phyloP scores from a whole-genome alignment of 768 basidiomycete species.

The Suillus paluster region DNA sequence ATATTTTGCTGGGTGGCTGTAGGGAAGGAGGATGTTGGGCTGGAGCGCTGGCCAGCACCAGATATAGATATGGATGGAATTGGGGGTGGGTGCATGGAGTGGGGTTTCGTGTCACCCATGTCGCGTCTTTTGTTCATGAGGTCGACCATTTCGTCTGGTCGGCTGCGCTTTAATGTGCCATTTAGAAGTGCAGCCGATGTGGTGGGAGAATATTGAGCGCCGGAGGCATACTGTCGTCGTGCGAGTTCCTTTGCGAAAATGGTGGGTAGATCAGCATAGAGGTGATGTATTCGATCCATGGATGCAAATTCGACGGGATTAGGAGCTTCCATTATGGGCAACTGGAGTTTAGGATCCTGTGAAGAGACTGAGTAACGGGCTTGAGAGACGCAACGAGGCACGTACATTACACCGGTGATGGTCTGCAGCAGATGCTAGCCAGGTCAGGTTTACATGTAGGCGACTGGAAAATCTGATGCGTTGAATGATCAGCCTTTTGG shows the following conservation, averaged over 20 bases:
- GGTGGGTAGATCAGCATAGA: conserved; percentile 63
- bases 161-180: conserved; percentile 61
- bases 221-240: conserved; percentile 41
- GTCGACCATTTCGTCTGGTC: conserved; percentile 55
- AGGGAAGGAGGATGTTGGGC: conserved; percentile 26
- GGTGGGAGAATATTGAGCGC: conserved; percentile 23
- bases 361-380: conserved; percentile 9
- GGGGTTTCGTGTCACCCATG: conserved; percentile 62
- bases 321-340: conserved; percentile 63
- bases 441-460: conserved; percentile 72
- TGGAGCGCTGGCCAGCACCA: conserved; percentile 19
- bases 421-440: conserved; percentile 73
- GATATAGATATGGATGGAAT: conserved; percentile 34
- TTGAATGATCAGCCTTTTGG: conserved; percentile 23
- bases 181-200: conserved; percentile 24
- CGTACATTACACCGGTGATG: conserved; percentile 52
- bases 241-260: conserved; percentile 68
- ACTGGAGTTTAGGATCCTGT: conserved; percentile 42
- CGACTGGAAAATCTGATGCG: conserved; percentile 57
- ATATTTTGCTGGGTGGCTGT: conserved; percentile 24
- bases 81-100: conserved; percentile 48
- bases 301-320: conserved; percentile 54
- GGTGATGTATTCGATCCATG: conserved; percentile 63
- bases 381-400: conserved; percentile 14
- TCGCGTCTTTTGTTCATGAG: conserved; percentile 67